Evolutionary conservation across 2,329 filamentous ascomycete genomes (phyloP), one percentile per base, ranked within the genome.

Genomic region (Whalleya microplaca): DNA sequence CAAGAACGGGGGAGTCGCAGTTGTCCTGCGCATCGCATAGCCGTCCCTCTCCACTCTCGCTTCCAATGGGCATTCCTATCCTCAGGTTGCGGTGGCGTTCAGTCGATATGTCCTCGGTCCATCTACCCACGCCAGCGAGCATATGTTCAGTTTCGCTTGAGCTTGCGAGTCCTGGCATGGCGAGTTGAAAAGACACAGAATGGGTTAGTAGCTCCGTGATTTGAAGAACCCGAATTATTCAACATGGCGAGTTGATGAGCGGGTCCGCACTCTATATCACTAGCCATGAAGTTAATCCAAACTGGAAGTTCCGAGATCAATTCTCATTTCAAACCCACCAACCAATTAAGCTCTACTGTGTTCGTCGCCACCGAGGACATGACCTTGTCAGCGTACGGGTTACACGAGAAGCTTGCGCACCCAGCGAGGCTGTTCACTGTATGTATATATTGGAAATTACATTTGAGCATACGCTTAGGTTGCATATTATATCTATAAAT

Each of bases 121-220:
- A 61, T 10, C 43, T 46, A 16, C 62, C 56, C 18, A 63, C 53
- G 32, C 50, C 57, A 14, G 45, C 46, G 45, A 51, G 59, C n/a
- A 60, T 46, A 32, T 53, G 46, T 29, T 54, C 46, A 16, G 50
- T 21, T n/a, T 55, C 48, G 21, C 27, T 29, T 10, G 21, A 14
- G 32, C 45, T 55, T 51, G 29, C 27, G 14, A 37, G 20, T 41
- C 41, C 19, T 41, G 18, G 21, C 37, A 52, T 45, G 10, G 20
- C 40, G 12, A 21, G 21, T 21, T 46, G 7, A 20, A 40, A 12
- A 6, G 29, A 7, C 21, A n/a, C 18, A 40, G 14, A 45, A 40
- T 45, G 23, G 27, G 32, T 14, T 3, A 37, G 32, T 3, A 37
- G 14, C 3, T 37, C 7, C 14, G 14, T 37, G 32, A 37, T 18